These are phyloP conservation scores for Candida sanyaensis DNA, from an alignment of 1,139 yeast species.

Conservation along the genomic window DNA sequence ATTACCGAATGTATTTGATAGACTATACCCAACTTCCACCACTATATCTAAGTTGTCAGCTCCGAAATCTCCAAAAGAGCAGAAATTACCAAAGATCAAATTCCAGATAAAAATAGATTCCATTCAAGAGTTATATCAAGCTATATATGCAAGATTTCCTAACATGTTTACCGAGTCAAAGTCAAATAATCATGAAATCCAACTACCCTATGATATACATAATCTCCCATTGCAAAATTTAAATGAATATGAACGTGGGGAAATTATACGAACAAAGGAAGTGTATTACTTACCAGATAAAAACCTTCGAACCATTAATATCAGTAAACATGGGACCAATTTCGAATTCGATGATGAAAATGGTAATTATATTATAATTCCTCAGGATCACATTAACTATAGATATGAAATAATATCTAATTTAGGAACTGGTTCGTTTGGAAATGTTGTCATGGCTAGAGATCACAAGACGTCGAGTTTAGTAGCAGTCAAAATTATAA, in stretches of 20 bases:
- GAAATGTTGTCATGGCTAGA: conserved; percentile 68
- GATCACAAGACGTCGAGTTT: conserved; percentile 59
- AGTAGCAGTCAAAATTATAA: conserved; percentile 77
- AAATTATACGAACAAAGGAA: conserved; percentile 41
- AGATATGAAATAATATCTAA: conserved; percentile 62
- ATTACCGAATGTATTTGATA: conserved; percentile 11
- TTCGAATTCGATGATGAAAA: conserved; percentile 74
- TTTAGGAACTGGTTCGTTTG: conserved; percentile 84
- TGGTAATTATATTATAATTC: conserved; percentile 60
- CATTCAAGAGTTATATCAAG: conserved; percentile 21
- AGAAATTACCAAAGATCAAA: neutral
- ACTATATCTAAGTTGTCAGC: conserved; percentile 3
- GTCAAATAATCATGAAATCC: neutral
- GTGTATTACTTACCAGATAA: conserved; percentile 39
- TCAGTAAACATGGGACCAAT: conserved; percentile 47
- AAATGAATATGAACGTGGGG: conserved; percentile 56
- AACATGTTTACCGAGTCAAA: conserved; percentile 15
- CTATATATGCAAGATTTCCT: conserved; percentile 25
- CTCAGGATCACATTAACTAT: conserved; percentile 76
- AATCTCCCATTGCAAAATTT: conserved; percentile 20
- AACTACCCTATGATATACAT: conserved; percentile 8
- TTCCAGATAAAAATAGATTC: conserved; percentile 16
- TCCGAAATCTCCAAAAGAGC: conserved; percentile 2
- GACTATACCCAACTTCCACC: conserved; percentile 11
- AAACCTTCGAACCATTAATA: conserved; percentile 35